Conservation (phyloP, 2,329 filamentous ascomycete species). For the Zasmidium cellare region DNA sequence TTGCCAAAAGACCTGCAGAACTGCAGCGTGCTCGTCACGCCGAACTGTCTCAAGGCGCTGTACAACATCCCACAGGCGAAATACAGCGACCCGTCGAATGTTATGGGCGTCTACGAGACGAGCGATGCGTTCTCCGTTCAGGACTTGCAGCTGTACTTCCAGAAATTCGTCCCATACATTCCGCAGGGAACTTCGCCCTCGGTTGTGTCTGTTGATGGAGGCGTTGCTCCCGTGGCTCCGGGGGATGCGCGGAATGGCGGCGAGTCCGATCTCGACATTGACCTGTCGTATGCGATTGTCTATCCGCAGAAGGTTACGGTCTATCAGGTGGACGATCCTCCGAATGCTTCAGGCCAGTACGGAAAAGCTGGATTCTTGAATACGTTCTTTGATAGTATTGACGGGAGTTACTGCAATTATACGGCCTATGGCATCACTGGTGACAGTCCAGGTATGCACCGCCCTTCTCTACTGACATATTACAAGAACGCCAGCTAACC, state of each 20-base stretch:
- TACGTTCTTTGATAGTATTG: constrained; percentile 49
- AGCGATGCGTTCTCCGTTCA: constrained; percentile 16
- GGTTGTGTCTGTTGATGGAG: constrained; percentile 22
- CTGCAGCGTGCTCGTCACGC: constrained; percentile 35
- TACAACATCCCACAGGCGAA: constrained; percentile 42
- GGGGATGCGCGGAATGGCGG: constrained; percentile 41
- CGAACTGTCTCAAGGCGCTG: constrained; percentile 42
- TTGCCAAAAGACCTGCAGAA: background rate
- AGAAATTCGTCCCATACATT: constrained; percentile 26
- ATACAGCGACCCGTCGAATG: constrained; percentile 12
- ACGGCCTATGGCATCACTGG: constrained; percentile 18
- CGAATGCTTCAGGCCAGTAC: constrained; percentile 31
- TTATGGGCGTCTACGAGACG: constrained; percentile 19
- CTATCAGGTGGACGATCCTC: constrained; percentile 47
- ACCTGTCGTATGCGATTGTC: constrained; percentile 52
- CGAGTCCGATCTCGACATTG: constrained; percentile 50
- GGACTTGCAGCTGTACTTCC: constrained; percentile 37
- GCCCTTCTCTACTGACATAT: background rate
- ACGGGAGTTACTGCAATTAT: constrained; percentile 53
- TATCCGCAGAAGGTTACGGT: constrained; percentile 53
- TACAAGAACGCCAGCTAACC: background rate
- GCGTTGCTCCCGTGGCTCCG: constrained; percentile 38
- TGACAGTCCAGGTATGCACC: constrained; percentile 1
- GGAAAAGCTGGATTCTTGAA: constrained; percentile 41
- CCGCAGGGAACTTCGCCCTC: constrained; percentile 24